A percentile compares a stretch with the other conserved stretches of the same genome.
Evolutionary conservation across 2,329 filamentous ascomycete genomes (phyloP).

Genomic region (Alternaria hordeiaustralica): DNA sequence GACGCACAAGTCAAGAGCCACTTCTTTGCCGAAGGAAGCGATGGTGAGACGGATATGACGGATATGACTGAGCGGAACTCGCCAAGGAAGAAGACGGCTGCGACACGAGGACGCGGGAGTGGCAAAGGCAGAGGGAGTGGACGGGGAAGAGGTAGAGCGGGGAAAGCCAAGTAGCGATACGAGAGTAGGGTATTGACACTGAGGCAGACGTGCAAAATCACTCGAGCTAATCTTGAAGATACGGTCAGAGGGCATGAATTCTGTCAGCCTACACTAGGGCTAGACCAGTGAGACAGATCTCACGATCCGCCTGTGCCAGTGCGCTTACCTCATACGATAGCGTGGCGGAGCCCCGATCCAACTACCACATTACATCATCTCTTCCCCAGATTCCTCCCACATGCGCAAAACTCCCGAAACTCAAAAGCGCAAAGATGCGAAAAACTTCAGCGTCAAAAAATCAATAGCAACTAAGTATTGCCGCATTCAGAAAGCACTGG

Average conservation of each 20-base stretch:
- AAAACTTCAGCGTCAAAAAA: background rate
- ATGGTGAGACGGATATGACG: constrained; percentile 43
- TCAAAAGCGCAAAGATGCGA: background rate
- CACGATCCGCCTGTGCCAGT: background rate
- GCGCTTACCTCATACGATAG: background rate
- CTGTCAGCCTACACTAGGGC: background rate
- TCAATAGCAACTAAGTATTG: background rate
- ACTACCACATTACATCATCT: background rate
- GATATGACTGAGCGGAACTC: constrained; percentile 32
- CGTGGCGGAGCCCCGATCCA: background rate
- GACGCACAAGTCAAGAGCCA: constrained; percentile 42
- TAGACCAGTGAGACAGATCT: background rate
- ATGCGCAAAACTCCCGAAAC: background rate
- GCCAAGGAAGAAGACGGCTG: constrained; percentile 19
- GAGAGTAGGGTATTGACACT: background rate
- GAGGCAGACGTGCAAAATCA: constrained; percentile 1
- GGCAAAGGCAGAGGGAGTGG: constrained; percentile 13
- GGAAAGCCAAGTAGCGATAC: constrained; percentile 5
- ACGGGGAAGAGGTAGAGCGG: constrained; percentile 14
- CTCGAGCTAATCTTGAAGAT: constrained; percentile 1
- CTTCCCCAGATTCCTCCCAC: background rate
- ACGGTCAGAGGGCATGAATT: background rate
- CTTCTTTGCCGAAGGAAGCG: constrained; percentile 40
- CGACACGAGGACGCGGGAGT: constrained; percentile 1
- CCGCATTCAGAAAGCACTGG: background rate